These are phyloP conservation scores for Polygonum aviculare DNA, from an alignment of 148 eudicot species.

Conservation along the genomic window DNA sequence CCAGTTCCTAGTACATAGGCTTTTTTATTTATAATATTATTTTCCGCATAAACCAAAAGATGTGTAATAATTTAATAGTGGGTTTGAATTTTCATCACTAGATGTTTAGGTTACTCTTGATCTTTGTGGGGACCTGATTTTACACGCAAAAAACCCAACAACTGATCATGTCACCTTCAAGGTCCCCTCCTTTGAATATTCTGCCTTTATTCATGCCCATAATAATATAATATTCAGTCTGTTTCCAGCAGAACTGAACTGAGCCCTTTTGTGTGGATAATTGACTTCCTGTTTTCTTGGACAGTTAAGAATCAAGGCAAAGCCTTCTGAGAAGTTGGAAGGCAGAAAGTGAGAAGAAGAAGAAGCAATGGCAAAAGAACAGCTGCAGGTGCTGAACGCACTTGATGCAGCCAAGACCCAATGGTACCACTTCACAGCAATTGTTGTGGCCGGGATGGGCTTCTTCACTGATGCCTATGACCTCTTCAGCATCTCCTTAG, in stretches of 20 bases:
- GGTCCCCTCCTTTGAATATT: not conserved
- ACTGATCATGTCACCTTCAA: not conserved
- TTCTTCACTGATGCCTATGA: constrained; percentile 40
- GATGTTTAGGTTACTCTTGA: not conserved
- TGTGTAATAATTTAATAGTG: too few species aligned
- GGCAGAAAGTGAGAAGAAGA: too few species aligned
- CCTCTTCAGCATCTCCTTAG: constrained; percentile 16
- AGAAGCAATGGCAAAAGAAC: not conserved
- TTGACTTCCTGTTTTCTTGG: not conserved
- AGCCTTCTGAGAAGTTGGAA: too few species aligned
- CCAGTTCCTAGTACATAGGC: not conserved
- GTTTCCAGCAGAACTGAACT: too few species aligned
- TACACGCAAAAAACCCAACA: not conserved
- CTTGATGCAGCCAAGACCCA: constrained; percentile 36
- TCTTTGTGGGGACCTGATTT: not conserved
- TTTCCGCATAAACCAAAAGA: too few species aligned
- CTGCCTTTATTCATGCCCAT: not conserved
- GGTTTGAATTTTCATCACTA: too few species aligned
- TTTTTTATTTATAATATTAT: too few species aligned
- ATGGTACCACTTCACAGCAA: constrained; percentile 35
- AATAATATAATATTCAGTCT: too few species aligned
- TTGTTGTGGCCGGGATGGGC: constrained; percentile 35
- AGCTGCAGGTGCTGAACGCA: constrained; percentile 30
- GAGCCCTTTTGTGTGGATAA: too few species aligned
- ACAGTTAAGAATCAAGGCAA: too few species aligned